A percentile compares a stretch with the other conserved stretches of the same genome.
Conservation (phyloP, 2,329 filamentous ascomycete species). For the Whalleya microplaca region DNA sequence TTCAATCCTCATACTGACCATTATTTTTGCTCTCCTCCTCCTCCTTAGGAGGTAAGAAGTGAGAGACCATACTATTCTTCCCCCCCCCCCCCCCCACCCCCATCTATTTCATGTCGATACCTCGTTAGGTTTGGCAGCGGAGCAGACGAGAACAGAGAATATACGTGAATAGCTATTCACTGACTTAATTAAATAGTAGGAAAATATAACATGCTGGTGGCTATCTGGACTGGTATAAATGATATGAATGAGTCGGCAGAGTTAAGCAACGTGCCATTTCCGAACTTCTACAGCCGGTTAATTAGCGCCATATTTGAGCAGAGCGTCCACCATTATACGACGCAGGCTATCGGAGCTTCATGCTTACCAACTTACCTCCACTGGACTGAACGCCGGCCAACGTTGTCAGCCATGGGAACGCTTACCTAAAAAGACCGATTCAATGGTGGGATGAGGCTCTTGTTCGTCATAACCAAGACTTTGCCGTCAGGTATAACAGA, state of each 20-base stretch:
- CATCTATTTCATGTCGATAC: too few species aligned
- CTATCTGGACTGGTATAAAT: slow-evolving; percentile 60
- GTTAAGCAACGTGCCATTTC: slow-evolving; percentile 46
- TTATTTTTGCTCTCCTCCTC: too few species aligned
- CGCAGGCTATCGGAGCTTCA: slow-evolving; percentile 53
- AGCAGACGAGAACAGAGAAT: neutral
- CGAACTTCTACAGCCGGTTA: slow-evolving; percentile 48
- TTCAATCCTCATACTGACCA: too few species aligned
- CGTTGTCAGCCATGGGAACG: slow-evolving; percentile 36
- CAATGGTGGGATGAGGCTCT: slow-evolving; percentile 44
- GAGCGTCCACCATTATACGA: slow-evolving; percentile 48
- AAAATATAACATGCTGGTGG: slow-evolving; percentile 41
- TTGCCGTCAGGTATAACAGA: slow-evolving; percentile 31
- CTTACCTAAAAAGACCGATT: slow-evolving; percentile 49
- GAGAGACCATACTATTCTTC: too few species aligned
- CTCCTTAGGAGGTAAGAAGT: too few species aligned
- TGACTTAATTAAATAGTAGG: too few species aligned
- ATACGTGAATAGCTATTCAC: neutral
- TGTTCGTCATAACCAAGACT: slow-evolving; percentile 37
- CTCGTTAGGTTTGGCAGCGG: too few species aligned
- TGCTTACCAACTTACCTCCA: slow-evolving; percentile 57
- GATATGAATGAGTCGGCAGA: slow-evolving; percentile 56
- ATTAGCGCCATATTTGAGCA: slow-evolving; percentile 44
- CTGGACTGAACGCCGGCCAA: slow-evolving; percentile 49
- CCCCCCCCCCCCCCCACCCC: too few species aligned